A percentile compares a stretch with the other conserved stretches of the same genome.
Conservation (phyloP, 495 filamentous ascomycete species). For the Penicillium turbatum region DNA sequence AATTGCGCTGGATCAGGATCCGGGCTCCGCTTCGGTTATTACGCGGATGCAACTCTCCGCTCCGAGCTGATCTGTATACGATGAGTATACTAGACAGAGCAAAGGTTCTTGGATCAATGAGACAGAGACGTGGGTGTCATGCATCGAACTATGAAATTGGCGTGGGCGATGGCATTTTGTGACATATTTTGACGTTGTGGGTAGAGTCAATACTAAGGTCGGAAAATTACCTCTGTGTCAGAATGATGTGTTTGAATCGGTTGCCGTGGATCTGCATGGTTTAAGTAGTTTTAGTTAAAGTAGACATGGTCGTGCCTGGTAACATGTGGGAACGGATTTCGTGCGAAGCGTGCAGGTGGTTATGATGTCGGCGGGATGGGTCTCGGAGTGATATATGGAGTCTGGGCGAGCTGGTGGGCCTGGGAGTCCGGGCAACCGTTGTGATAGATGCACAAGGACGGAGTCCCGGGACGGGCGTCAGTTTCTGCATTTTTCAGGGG, state of each 20-base stretch:
- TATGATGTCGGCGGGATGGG: conserved; percentile 5
- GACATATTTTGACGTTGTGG: background rate
- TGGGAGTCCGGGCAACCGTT: conserved; percentile 10
- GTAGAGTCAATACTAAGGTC: background rate
- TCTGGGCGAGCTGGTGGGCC: conserved; percentile 1
- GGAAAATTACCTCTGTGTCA: conserved; percentile 12
- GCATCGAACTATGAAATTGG: background rate
- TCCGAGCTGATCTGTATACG: background rate
- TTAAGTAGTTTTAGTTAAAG: conserved; percentile 2
- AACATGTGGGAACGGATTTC: conserved; percentile 8
- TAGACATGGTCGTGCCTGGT: background rate
- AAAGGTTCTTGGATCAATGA: background rate
- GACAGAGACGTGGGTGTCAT: background rate
- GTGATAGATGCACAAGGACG: conserved; percentile 2
- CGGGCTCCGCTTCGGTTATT: background rate
- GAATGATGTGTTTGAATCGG: conserved; percentile 6
- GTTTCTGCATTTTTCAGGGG: background rate
- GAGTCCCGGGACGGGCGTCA: background rate
- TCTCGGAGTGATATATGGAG: conserved; percentile 8
- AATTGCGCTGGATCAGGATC: conserved; percentile 2
- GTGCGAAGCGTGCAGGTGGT: conserved; percentile 1
- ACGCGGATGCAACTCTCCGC: background rate
- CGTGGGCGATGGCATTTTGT: background rate
- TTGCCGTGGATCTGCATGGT: conserved; percentile 7
- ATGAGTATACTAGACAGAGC: background rate